Percentiles rank a stretch among this genome's conserved stretches.
These are phyloP conservation scores for Volvox carteri DNA, from an alignment of 163 green algal species.

Conservation along the genomic window DNA sequence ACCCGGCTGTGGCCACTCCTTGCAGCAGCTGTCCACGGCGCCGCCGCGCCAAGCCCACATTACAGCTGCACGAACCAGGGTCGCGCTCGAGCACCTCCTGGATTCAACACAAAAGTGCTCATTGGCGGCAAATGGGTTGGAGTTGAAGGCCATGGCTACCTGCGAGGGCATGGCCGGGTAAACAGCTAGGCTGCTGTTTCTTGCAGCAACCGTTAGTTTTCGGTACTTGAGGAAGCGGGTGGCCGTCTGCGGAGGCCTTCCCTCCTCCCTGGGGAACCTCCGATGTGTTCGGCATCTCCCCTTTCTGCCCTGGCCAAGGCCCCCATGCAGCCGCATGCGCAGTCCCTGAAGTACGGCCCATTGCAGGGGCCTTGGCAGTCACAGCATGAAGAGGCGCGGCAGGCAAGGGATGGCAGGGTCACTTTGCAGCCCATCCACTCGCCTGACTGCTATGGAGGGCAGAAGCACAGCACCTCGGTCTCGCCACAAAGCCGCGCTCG, in stretches of 20 bases:
- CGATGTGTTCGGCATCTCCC: background rate
- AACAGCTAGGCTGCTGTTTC: background rate
- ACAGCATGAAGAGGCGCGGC: slow-evolving; percentile 44
- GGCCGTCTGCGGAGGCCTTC: background rate
- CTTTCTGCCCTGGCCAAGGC: background rate
- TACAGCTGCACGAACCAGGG: background rate
- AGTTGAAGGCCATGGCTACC: too few species aligned
- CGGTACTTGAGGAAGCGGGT: too few species aligned
- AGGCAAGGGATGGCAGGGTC: background rate
- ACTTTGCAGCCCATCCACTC: slow-evolving; percentile 5
- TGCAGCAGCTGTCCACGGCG: background rate
- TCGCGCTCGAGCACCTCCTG: too few species aligned
- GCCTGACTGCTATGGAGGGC: slow-evolving; percentile 27
- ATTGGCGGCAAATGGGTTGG: background rate
- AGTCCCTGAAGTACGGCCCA: slow-evolving; percentile 13
- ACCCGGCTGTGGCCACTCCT: background rate
- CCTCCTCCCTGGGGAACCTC: background rate
- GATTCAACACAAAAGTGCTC: background rate
- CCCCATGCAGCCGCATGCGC: slow-evolving; percentile 2
- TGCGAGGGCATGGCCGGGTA: too few species aligned
- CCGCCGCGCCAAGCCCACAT: background rate
- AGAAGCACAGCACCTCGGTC: slow-evolving; percentile 42
- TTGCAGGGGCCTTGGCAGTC: slow-evolving; percentile 51
- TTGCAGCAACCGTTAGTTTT: background rate
- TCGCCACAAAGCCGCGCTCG: slow-evolving; percentile 25